Evolutionary conservation across 345 rosid genomes (phyloP), one percentile per base, ranked within the genome.

Genomic region (Acer campestre): DNA sequence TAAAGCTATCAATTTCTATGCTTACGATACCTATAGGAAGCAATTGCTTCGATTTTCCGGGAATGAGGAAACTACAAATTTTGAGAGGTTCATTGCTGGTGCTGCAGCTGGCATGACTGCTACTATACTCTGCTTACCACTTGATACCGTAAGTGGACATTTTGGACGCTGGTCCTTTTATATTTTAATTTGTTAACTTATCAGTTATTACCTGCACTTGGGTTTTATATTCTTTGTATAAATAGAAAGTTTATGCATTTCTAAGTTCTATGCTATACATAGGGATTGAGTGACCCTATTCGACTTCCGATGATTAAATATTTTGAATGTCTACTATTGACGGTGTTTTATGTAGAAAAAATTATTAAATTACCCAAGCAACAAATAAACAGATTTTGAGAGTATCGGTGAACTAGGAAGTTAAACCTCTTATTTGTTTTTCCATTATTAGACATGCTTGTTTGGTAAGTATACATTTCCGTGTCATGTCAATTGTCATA

Each of bases 101-200:
- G 95, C 94, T 67, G 96, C 90, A 14, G 96, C 96, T 3, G 94
- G 96, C 77, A 86, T 90, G 38, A 87, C 96, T 14, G 96, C 96
- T 48, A 85, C 91, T 16, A 63, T 87, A 42, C 89, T 92, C 80
- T 92, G 96, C 73, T 80, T 92, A 40, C 96, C 94, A 5, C 91
- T 92, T 59, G 96, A 92, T 78, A 89, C 94, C 1, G 94, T 91
- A 78, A 46, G 93, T 85, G 10, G 48, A 69, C 66, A 68, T 48
- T 48, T 74, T 16, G 49, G 35, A 71, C 66, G 56, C 23, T 68
- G 1, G 55, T 42, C 56, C 18, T 69, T 17, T 7, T 44, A 44
- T 44, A 7, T 13, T 68, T 56, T 14, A 56, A 56, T 46, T 10
- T 12, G 4, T 75, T 71, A 3, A 38, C 31, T 46, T 22, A 20